These are phyloP conservation scores for Allium sativum DNA, from an alignment of 106 monocot species.

Conservation along the genomic window DNA sequence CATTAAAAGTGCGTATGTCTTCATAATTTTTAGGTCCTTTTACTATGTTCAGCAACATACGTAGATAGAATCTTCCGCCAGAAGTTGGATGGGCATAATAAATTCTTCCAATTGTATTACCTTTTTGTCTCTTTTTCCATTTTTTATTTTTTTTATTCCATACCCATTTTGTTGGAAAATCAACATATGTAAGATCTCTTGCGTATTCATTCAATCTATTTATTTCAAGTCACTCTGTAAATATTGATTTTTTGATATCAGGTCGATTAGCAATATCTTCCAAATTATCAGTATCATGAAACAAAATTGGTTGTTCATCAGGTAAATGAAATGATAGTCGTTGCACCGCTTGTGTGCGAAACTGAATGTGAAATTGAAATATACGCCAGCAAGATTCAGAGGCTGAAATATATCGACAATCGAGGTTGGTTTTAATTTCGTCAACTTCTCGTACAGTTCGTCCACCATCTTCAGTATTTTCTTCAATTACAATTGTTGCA, in stretches of 20 bases:
- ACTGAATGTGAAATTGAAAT: too few relatives aligned
- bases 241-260: not conserved
- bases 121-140: not conserved
- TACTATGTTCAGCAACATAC: not conserved
- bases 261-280: too few relatives aligned
- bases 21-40: not conserved
- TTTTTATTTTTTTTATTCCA: not conserved
- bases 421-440: too few relatives aligned
- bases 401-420: too few relatives aligned
- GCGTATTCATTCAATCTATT: not conserved
- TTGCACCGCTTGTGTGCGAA: too few relatives aligned
- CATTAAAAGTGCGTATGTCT: not conserved
- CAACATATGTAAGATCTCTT: not conserved
- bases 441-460: too few relatives aligned
- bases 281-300: too few relatives aligned
- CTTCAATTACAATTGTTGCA: too few relatives aligned
- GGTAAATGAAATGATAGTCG: too few relatives aligned
- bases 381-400: too few relatives aligned
- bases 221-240: not conserved
- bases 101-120: not conserved
- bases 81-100: not conserved
- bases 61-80: not conserved
- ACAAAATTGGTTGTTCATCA: too few relatives aligned
- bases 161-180: not conserved
- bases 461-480: too few relatives aligned